These are phyloP conservation scores for Haplosporangium gracile DNA, from an alignment of 192 early-diverging fungal genomes.

Conservation along the genomic window DNA sequence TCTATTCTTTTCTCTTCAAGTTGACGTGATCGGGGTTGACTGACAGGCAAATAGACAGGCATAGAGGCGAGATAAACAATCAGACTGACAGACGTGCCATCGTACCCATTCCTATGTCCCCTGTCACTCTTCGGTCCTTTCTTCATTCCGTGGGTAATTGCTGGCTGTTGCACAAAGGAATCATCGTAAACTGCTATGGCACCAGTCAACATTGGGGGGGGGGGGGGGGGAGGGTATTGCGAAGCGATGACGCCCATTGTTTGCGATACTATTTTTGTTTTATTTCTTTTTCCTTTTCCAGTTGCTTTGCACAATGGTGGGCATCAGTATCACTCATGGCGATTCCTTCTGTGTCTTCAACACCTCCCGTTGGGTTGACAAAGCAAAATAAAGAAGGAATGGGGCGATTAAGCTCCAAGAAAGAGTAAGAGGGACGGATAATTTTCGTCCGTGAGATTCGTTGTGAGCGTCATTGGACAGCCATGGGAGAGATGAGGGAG, in stretches of 20 bases:
- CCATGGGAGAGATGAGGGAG: not conserved
- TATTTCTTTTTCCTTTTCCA: not conserved
- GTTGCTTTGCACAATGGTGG: not conserved
- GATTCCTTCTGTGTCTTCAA: too few relatives aligned
- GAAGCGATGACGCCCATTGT: not conserved
- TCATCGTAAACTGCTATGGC: not conserved
- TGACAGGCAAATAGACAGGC: not conserved
- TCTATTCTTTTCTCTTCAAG: not conserved
- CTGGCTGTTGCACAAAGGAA: not conserved
- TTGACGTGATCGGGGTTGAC: not conserved
- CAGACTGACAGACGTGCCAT: not conserved
- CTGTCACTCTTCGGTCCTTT: not conserved
- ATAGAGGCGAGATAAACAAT: not conserved
- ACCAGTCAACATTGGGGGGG: not conserved
- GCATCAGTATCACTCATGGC: not conserved
- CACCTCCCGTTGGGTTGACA: too few relatives aligned
- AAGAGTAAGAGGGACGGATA: too few relatives aligned
- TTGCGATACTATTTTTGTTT: not conserved
- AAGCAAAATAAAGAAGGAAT: too few relatives aligned
- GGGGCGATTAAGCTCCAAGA: too few relatives aligned
- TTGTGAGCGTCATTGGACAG: not conserved
- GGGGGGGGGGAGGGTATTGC: too few relatives aligned
- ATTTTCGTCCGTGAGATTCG: too few relatives aligned
- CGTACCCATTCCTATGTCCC: not conserved
- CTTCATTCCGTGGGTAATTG: not conserved